Evolutionary conservation across 1,284 basidiomycete species (phyloP).

Genomic region (Boletus austroedulis): DNA sequence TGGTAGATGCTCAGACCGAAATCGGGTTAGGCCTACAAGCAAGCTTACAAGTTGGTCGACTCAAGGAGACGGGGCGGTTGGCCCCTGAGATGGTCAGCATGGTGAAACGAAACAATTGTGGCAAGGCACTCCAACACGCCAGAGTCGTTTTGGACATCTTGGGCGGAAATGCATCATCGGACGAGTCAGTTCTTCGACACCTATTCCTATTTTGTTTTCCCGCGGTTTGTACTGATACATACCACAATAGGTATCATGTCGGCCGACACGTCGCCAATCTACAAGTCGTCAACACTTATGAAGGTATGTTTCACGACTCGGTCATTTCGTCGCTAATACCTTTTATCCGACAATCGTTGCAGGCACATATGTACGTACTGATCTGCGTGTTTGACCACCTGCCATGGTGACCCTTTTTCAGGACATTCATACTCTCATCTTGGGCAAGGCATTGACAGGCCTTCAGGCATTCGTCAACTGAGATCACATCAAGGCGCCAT

Average conservation of each 20-base stretch:
- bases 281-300: conserved; percentile 91
- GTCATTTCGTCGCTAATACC: background rate
- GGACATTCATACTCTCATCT: conserved; percentile 84
- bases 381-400: background rate
- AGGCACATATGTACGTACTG: conserved; percentile 34
- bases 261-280: conserved; percentile 88
- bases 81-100: conserved; percentile 94
- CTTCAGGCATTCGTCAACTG: conserved; percentile 75
- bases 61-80: conserved; percentile 81
- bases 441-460: conserved; percentile 90
- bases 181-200: conserved; percentile 69
- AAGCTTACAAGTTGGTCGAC: conserved; percentile 79
- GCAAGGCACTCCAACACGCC: conserved; percentile 83
- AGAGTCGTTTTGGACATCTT: conserved; percentile 82
- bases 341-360: conserved; percentile 8
- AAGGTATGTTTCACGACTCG: conserved; percentile 49
- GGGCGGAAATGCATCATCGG: conserved; percentile 86
- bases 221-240: background rate
- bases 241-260: conserved; percentile 71
- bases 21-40: conserved; percentile 81
- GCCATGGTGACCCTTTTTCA: conserved; percentile 30
- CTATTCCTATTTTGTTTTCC: background rate
- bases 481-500: conserved; percentile 10
- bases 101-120: conserved; percentile 95
- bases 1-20: conserved; percentile 90